Evolutionary conservation across 164 flowering plant species (phyloP).

Genomic region (Saururus chinensis): DNA sequence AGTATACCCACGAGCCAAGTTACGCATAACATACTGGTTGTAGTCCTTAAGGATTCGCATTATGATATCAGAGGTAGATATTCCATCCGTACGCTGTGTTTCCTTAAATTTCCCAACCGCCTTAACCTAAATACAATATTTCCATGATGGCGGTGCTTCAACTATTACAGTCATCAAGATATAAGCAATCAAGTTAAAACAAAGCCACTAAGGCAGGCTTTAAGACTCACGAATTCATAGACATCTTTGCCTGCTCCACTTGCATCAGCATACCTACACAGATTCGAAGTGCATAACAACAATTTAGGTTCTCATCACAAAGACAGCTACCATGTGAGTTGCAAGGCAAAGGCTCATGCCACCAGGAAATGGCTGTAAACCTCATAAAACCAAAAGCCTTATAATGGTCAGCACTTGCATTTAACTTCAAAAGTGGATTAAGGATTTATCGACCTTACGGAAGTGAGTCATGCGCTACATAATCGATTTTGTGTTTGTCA

Average conservation of each 20-base stretch:
- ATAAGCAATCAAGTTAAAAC: not conserved
- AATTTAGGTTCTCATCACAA: constrained; percentile 5
- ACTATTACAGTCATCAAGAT: not conserved
- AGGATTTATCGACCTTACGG: constrained; percentile 58
- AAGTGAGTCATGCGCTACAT: constrained; percentile 94
- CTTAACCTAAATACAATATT: constrained; percentile 41
- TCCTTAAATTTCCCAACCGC: constrained; percentile 66
- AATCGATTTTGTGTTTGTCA: constrained; percentile 81
- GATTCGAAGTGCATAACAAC: not conserved
- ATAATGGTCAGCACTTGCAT: not conserved
- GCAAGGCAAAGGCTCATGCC: not conserved
- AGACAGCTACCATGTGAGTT: not conserved
- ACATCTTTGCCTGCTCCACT: constrained; percentile 22
- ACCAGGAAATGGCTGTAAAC: not conserved
- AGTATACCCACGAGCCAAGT: constrained; percentile 88
- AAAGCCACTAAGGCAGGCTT: not conserved
- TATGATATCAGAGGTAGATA: constrained; percentile 76
- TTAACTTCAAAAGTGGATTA: not conserved
- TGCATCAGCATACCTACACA: constrained; percentile 20
- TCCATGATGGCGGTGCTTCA: not conserved
- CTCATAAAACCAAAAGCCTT: not conserved
- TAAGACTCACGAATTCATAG: constrained; percentile 18
- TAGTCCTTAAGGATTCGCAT: constrained; percentile 97
- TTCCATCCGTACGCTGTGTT: constrained; percentile 75
- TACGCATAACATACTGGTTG: constrained; percentile 92